Evolutionary conservation across 1,139 yeast genomes (phyloP), one percentile per base, ranked within the genome.

Genomic region (Blastobotrys aristatus): DNA sequence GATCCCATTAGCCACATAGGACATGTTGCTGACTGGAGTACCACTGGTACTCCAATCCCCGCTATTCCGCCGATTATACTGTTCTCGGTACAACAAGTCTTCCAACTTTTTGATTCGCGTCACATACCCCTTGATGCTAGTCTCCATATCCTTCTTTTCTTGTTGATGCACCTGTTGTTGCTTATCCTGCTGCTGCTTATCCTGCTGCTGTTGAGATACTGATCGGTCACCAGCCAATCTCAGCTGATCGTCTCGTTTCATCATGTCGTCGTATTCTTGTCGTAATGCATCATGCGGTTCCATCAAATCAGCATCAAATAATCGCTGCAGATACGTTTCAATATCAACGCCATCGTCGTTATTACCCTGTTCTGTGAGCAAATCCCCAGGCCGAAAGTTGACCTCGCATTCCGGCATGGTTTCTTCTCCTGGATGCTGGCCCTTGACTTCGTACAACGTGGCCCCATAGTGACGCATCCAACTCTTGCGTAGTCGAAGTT

Each of bases 401-500:
- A 35, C 5, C 13, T 35, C 39, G 20, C 21, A 4, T 17, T 35
- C 24, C 5, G 40, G 40, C 8, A n/a, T 38, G 5, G 40, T 36
- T 21, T 18, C 39, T 8, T 36, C 13, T 11, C 17, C 21, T n/a
- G 18, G 10, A n/a, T 32, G 16, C 11, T 32, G 34, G 22, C 30
- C 22, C 16, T 27, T 33, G 33, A 47, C 41, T 33, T 37, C 43
- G 14, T 46, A 34, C 34, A 52, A 41, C 13, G 51, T 43, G 30
- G 42, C 41, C 7, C 59, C 58, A 35, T 54, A 56, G 32, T 52
- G 53, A 34, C 73, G 71, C 5, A 74, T 53, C 96, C 96, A 89
- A 35, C 75, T 72, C 14, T 71, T 69, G 49, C 95, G 74, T 43
- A 73, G 72, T 33, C 69, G 64, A 39, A 68, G 64, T 63, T 89